Conservation (phyloP, 208 protist genomes). For the Strigomonas culicis region DNA sequence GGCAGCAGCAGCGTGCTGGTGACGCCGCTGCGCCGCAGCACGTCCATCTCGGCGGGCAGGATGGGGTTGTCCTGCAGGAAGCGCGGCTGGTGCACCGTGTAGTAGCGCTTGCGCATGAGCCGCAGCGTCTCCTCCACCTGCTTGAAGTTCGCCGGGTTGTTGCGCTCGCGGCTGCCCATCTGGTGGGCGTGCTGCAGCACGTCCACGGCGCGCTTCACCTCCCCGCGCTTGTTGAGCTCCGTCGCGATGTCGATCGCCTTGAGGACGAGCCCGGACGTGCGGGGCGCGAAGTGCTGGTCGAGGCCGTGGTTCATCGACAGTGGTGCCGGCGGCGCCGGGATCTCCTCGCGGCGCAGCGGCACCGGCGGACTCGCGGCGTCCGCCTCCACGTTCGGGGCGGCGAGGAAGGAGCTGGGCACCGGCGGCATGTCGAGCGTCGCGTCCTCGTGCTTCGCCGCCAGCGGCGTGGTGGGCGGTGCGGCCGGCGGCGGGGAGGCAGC, state of each 20-base stretch:
- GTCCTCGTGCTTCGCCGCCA: background rate
- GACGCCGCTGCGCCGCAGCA: constrained; percentile 69
- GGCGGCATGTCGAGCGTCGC: constrained; percentile 8
- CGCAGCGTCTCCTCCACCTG: constrained; percentile 55
- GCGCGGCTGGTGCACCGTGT: constrained; percentile 43
- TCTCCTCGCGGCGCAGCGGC: background rate
- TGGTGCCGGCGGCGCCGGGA: background rate
- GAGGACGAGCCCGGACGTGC: constrained; percentile 53
- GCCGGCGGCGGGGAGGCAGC: background rate
- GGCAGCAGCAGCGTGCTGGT: constrained; percentile 66
- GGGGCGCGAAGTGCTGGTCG: constrained; percentile 20
- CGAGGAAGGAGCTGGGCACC: constrained; percentile 15
- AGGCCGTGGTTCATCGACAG: constrained; percentile 8
- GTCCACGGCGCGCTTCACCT: constrained; percentile 80
- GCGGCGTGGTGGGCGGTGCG: constrained; percentile 1
- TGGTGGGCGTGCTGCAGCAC: constrained; percentile 77
- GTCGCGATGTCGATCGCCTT: constrained; percentile 66
- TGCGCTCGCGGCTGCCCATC: constrained; percentile 38
- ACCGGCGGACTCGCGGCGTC: background rate
- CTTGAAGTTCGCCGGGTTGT: constrained; percentile 68
- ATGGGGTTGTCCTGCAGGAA: constrained; percentile 86
- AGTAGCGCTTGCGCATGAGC: constrained; percentile 36
- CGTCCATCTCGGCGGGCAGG: constrained; percentile 65
- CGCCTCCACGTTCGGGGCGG: constrained; percentile 6
- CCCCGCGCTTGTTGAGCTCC: constrained; percentile 35